phyloP scores from a whole-genome alignment of 257 asterid genomes.

The Salvia miltiorrhiza region DNA sequence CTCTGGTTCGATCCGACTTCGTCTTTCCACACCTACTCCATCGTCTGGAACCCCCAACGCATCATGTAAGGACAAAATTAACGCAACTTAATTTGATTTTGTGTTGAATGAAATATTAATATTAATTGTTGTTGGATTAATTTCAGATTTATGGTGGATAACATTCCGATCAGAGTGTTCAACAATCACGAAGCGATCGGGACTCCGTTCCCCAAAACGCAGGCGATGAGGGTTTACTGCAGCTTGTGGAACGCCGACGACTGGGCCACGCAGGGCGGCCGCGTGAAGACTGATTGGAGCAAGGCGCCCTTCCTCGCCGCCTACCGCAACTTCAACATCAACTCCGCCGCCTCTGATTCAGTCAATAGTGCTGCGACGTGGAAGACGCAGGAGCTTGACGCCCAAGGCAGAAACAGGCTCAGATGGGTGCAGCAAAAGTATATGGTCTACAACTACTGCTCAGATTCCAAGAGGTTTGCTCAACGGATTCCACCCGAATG shows the following conservation, averaged over 20 bases:
- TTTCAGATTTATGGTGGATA: constrained; percentile 24
- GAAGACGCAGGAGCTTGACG: constrained; percentile 15
- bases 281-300: constrained; percentile 16
- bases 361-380: background rate
- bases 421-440: constrained; percentile 17
- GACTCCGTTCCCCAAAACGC: constrained; percentile 18
- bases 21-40: constrained; percentile 20
- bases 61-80: background rate
- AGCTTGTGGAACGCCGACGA: constrained; percentile 20
- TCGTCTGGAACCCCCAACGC: constrained; percentile 21
- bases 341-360: background rate
- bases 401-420: constrained; percentile 7
- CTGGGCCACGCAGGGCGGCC: constrained; percentile 20
- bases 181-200: constrained; percentile 19
- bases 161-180: constrained; percentile 18
- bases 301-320: constrained; percentile 16
- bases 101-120: no score
- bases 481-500: constrained; percentile 2
- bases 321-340: constrained; percentile 17
- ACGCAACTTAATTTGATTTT: no score
- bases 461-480: background rate
- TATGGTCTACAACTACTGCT: constrained; percentile 19
- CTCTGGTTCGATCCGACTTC: constrained; percentile 23
- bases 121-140: background rate
- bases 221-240: constrained; percentile 15